A percentile compares a stretch with the other conserved stretches of the same genome.
phyloP scores from a whole-genome alignment of 805 yeast species.

The Candida jianshihensis region DNA sequence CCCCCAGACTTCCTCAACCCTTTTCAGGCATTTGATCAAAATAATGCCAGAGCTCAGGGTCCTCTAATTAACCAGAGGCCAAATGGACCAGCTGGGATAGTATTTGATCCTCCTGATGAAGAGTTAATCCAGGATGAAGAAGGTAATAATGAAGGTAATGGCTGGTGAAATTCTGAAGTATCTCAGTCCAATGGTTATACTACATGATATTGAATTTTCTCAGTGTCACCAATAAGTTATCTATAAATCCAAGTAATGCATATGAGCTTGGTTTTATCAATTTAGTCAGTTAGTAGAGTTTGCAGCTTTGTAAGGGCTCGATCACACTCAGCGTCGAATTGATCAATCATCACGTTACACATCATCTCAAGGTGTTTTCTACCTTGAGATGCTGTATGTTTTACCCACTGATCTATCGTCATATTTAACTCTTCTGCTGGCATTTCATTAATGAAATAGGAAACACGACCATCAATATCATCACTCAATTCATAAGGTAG shows the following conservation, averaged over 20 bases:
- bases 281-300: conserved; percentile 24
- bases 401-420: conserved; percentile 69
- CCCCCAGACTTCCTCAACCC: neutral
- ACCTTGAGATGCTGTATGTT: conserved; percentile 47
- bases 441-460: conserved; percentile 58
- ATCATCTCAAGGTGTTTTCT: conserved; percentile 39
- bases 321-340: conserved; percentile 41
- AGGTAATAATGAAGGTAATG: too few species aligned
- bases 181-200: too few species aligned
- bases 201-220: too few species aligned
- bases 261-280: neutral
- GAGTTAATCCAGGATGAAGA: too few species aligned
- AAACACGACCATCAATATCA: conserved; percentile 60
- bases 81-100: too few species aligned
- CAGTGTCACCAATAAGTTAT: neutral
- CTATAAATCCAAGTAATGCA: neutral
- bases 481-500: conserved; percentile 36
- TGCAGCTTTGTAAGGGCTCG: conserved; percentile 40
- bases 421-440: conserved; percentile 62
- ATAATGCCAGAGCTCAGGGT: too few species aligned
- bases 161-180: too few species aligned
- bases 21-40: neutral
- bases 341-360: conserved; percentile 39
- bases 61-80: too few species aligned
- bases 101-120: too few species aligned